phyloP scores from a whole-genome alignment of 1,284 basidiomycete species.

The Sporisorium exsertum region DNA sequence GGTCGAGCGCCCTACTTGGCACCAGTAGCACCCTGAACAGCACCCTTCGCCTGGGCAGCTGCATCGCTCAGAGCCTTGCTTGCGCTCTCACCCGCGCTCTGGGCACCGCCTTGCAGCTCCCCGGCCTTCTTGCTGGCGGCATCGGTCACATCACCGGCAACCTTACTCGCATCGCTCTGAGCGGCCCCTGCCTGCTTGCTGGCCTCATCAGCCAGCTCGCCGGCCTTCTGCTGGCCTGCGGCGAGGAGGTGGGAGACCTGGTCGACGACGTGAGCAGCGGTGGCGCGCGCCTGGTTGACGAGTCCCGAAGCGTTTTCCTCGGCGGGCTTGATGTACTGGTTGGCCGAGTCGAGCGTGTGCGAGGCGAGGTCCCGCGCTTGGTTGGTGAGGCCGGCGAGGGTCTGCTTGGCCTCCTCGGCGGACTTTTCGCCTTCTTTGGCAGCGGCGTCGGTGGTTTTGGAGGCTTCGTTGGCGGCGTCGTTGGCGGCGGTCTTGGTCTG shows the following conservation, averaged over 20 bases:
- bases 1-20: conserved; percentile 21
- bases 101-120: conserved; percentile 24
- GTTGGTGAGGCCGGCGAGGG: conserved; percentile 45
- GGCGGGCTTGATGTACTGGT: conserved; percentile 59
- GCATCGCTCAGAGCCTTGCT: conserved; percentile 49
- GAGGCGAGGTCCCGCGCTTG: conserved; percentile 54
- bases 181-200: conserved; percentile 37
- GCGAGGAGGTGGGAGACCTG: conserved; percentile 41
- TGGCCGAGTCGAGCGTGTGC: conserved; percentile 55
- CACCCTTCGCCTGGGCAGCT: conserved; percentile 47
- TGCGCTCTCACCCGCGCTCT: conserved; percentile 33
- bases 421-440: conserved; percentile 50
- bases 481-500: conserved; percentile 49
- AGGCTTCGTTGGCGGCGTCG: conserved; percentile 49
- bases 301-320: conserved; percentile 40
- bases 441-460: conserved; percentile 36
- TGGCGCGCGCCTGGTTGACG: conserved; percentile 46
- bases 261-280: conserved; percentile 47
- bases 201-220: conserved; percentile 45
- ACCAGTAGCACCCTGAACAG: conserved; percentile 37
- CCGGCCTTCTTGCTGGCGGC: conserved; percentile 38
- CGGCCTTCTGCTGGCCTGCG: conserved; percentile 46
- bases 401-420: conserved; percentile 55
- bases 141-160: conserved; percentile 25
- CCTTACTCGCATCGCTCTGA: conserved; percentile 14